Base-by-base conservation (phyloP, 2,329 filamentous ascomycete genomes). In the Diaporthe ilicicola region DNA sequence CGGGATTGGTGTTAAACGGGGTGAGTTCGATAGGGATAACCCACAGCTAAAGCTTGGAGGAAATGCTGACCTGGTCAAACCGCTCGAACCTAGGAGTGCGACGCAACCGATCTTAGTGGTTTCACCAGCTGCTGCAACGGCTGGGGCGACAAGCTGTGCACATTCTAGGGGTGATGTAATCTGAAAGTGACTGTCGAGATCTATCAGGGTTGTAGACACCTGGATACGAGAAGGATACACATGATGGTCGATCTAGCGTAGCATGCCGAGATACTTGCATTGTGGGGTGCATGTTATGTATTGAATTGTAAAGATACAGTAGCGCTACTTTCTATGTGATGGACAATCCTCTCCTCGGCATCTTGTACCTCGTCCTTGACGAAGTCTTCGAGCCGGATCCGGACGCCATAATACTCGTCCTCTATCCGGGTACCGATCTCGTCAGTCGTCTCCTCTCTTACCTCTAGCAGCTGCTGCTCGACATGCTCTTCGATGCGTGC, bases 221-320 rank as follows among this genome's bases (percentile, higher is more conserved):
- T n/a, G n/a, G n/a, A 4, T 8, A 9, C 13, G 8, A 17, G 22
- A 12, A 9, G 7, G 7, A 22, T 37, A 13, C n/a, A 17, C 4
- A 42, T 12, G 13, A 42, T 17, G 6, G 3, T 1, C 13, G 1
- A 12, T 12, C 2, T 9, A 1, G 34, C 1, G 29, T 13, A 34
- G 32, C 19, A 8, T 2, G 29, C 19, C 19, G 7, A n/a, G 24
- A n/a, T n/a, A n/a, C n/a, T n/a, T n/a, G n/a, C n/a, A n/a, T n/a
- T n/a, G n/a, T 7, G 15, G 39, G 10, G 27, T 61, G 17, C 13
- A 50, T 24, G 10, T 46, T 34, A 62, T 12, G 59, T 24, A 61
- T 69, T 69, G 27, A 69, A 69, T 56, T 69, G 66, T 51, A 69
- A 51, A 50, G 66, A 69, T 61, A 69, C n/a, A 6, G 53, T 69